Evolutionary conservation across 1,284 basidiomycete genomes (phyloP), one percentile per base, ranked within the genome.

Genomic region (Sporisorium scitamineum): DNA sequence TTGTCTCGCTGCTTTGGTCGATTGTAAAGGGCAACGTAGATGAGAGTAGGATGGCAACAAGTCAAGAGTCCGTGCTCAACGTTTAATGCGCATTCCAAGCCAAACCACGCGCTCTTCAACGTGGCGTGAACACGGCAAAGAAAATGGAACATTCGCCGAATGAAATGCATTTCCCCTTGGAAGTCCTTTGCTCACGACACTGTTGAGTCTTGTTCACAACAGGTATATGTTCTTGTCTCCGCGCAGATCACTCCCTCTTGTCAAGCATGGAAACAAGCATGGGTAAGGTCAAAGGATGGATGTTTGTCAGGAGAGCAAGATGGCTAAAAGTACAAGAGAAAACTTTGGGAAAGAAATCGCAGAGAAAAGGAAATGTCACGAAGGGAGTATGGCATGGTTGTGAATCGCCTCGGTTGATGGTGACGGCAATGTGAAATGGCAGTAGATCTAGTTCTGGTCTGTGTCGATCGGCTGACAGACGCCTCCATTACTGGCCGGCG

Each of bases 271-370:
- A 27, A 8, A 24, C 26, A 27, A 47, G 24, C 27, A 29, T n/a
- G 2, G 11, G 18, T 18, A 29, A n/a, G 0, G 18, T 29, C 47
- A n/a, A 47, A 29, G 16, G 27, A 7, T 29, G 16, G 26, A 9
- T 48, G 29, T 6, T 31, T 50, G 48, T 50, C 48, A 9, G 20
- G n/a, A 50, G 18, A 37, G 11, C 27, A 11, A 58, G 10, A 34
- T 50, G 53, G 44, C 65, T 62, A 57, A 54, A 54, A 58, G 66
- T 62, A 56, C 50, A 58, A 13, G n/a, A n/a, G n/a, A 26, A 29
- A 45, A 7, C 27, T 42, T 60, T 16, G 37, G n/a, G 39, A 42
- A 20, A 42, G 39, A 50, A 44, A 20, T 22, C 20, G 22, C 48
- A 45, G 31, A 34, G 8, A 5, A 47, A 52, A 42, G n/a, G 39